A percentile compares a stretch with the other conserved stretches of the same genome.
phyloP scores from a whole-genome alignment of 306 rosid genomes.

The Trifolium pratense region DNA sequence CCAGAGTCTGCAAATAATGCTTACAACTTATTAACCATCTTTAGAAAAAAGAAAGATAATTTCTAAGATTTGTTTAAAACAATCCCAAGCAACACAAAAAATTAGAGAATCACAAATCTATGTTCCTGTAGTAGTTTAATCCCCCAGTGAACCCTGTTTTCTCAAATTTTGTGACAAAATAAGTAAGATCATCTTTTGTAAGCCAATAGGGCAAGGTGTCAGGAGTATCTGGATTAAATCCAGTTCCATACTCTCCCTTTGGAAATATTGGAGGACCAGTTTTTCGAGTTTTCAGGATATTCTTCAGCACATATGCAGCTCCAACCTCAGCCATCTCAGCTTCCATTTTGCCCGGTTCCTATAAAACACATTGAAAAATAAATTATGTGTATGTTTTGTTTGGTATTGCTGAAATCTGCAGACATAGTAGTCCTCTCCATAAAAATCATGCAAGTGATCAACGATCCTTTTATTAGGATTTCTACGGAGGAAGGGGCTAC shows the following conservation, averaged over 20 bases:
- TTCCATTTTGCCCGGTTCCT: slow-evolving; percentile 46
- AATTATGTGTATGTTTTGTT: not conserved
- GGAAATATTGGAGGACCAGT: slow-evolving; percentile 42
- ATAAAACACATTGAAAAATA: not conserved
- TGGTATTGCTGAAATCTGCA: slow-evolving; percentile 44
- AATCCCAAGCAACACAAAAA: not conserved
- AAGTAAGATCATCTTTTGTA: slow-evolving; percentile 46
- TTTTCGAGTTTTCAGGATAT: slow-evolving; percentile 33
- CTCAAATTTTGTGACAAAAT: slow-evolving; percentile 45
- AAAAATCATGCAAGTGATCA: slow-evolving; percentile 27
- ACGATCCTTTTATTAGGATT: slow-evolving; percentile 19
- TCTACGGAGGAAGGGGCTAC: slow-evolving; percentile 37
- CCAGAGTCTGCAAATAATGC: slow-evolving; percentile 43
- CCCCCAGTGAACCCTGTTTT: slow-evolving; percentile 52
- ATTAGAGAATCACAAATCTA: not conserved
- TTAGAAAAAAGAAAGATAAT: not conserved
- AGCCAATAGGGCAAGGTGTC: slow-evolving; percentile 51
- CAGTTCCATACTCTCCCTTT: slow-evolving; percentile 29
- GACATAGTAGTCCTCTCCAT: slow-evolving; percentile 48
- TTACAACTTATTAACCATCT: not conserved
- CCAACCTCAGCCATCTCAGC: slow-evolving; percentile 43
- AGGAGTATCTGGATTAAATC: slow-evolving; percentile 29
- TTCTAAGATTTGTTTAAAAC: not conserved
- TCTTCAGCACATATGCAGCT: slow-evolving; percentile 27
- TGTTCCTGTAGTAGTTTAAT: slow-evolving; percentile 50